phyloP scores from a whole-genome alignment of 345 rosid species.

The Camelina laxa region DNA sequence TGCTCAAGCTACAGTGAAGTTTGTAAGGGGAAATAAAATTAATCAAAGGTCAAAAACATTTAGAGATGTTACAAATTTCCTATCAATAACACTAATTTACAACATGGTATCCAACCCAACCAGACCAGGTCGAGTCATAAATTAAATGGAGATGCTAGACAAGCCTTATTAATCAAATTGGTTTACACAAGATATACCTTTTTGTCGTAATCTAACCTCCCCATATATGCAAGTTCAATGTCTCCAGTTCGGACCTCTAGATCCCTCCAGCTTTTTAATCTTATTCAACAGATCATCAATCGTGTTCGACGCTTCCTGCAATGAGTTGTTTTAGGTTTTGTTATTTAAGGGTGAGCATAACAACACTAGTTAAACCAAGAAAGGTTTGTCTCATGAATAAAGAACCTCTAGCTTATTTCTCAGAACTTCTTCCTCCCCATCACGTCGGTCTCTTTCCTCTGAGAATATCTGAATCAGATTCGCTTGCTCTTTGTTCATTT shows the following conservation, averaged over 20 bases:
- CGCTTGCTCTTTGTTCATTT: constrained; percentile 73
- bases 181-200: neutral
- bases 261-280: constrained; percentile 63
- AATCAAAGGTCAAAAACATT: neutral
- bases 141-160: constrained; percentile 15
- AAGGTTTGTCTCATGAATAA: neutral
- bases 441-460: constrained; percentile 79
- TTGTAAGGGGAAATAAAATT: neutral
- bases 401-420: constrained; percentile 72
- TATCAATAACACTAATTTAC: constrained; percentile 30
- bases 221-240: constrained; percentile 24
- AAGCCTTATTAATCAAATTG: constrained; percentile 2
- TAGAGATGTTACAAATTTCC: constrained; percentile 3
- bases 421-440: constrained; percentile 69
- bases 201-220: neutral
- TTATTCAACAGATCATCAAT: constrained; percentile 68
- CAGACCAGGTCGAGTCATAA: constrained; percentile 4
- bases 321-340: constrained; percentile 2
- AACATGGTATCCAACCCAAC: constrained; percentile 24
- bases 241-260: constrained; percentile 46
- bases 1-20: constrained; percentile 2
- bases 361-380: neutral
- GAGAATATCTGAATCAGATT: constrained; percentile 66
- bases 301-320: constrained; percentile 75
- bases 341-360: neutral